Percentiles rank a stretch among this genome's conserved stretches.
Evolutionary conservation across 1,139 yeast species (phyloP).

Genomic region (Wickerhamomyces sp.): DNA sequence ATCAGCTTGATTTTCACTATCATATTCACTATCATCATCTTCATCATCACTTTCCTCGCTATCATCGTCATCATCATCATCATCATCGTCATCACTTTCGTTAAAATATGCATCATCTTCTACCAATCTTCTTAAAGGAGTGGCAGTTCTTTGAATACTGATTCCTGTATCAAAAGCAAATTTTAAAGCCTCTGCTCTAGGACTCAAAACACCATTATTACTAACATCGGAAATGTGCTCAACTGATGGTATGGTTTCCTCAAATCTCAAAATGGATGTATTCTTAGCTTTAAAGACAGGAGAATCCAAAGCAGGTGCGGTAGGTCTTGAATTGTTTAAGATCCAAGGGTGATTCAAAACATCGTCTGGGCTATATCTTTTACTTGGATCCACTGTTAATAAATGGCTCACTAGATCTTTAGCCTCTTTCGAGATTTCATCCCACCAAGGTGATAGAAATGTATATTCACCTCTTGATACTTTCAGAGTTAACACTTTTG

Average conservation of each 20-base stretch:
- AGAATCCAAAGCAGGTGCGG: constrained; percentile 66
- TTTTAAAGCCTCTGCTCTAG: constrained; percentile 26
- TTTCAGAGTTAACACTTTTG: constrained; percentile 72
- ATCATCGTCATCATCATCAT: constrained; percentile 14
- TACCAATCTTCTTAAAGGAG: constrained; percentile 19
- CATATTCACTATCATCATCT: constrained; percentile 17
- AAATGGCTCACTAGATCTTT: constrained; percentile 73
- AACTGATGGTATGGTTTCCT: constrained; percentile 21
- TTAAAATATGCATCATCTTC: constrained; percentile 23
- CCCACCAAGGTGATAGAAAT: constrained; percentile 96
- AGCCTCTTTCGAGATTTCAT: constrained; percentile 78
- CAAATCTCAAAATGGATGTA: constrained; percentile 19
- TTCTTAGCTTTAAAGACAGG: constrained; percentile 19
- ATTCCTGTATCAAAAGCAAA: constrained; percentile 86
- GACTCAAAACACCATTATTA: constrained; percentile 12
- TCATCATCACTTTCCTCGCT: constrained; percentile 14
- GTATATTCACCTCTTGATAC: constrained; percentile 82
- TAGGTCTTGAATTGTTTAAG: constrained; percentile 18
- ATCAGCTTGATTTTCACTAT: constrained; percentile 2
- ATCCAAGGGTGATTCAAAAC: constrained; percentile 84
- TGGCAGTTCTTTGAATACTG: constrained; percentile 86
- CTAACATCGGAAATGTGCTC: constrained; percentile 1
- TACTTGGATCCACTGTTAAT: constrained; percentile 77
- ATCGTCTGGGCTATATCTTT: constrained; percentile 74
- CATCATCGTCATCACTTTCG: constrained; percentile 23